A percentile compares a stretch with the other conserved stretches of the same genome.
phyloP scores from a whole-genome alignment of 2,329 filamentous ascomycete genomes.

The Colletotrichum orbiculare region DNA sequence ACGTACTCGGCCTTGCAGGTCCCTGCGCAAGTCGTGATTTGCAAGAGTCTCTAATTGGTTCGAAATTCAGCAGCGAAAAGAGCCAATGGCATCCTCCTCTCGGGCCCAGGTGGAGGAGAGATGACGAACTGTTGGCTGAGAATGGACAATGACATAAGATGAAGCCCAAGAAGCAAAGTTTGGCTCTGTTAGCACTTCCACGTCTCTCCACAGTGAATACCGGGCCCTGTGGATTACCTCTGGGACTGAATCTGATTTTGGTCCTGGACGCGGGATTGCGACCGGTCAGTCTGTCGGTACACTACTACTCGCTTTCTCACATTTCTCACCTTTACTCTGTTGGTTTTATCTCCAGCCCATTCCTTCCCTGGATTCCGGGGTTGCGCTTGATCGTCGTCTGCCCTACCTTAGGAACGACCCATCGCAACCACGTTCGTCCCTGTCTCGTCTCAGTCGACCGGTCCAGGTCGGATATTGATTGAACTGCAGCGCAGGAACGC shows the following conservation, averaged over 20 bases:
- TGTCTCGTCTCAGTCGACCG: constrained; percentile 16
- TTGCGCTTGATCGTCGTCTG: neutral
- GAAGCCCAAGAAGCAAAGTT: constrained; percentile 27
- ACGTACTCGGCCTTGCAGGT: constrained; percentile 31
- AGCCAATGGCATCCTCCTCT: constrained; percentile 27
- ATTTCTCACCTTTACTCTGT: neutral
- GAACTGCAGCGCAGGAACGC: too few species aligned
- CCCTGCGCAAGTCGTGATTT: constrained; percentile 3
- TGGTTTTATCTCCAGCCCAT: too few species aligned
- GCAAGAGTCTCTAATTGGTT: constrained; percentile 22
- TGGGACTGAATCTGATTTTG: neutral
- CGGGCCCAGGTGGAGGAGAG: constrained; percentile 34
- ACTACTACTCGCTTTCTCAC: too few species aligned
- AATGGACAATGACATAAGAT: constrained; percentile 33
- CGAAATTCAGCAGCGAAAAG: constrained; percentile 18
- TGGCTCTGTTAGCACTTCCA: neutral
- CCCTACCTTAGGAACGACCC: constrained; percentile 19
- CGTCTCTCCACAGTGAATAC: neutral
- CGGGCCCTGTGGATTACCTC: neutral
- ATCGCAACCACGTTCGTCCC: constrained; percentile 24
- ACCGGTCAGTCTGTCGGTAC: too few species aligned
- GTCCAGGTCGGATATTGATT: neutral
- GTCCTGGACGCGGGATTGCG: too few species aligned
- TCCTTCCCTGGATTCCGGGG: too few species aligned
- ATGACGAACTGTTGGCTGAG: constrained; percentile 38